phyloP scores from a whole-genome alignment of 2,329 filamentous ascomycete genomes.

The Claviceps spartinae region DNA sequence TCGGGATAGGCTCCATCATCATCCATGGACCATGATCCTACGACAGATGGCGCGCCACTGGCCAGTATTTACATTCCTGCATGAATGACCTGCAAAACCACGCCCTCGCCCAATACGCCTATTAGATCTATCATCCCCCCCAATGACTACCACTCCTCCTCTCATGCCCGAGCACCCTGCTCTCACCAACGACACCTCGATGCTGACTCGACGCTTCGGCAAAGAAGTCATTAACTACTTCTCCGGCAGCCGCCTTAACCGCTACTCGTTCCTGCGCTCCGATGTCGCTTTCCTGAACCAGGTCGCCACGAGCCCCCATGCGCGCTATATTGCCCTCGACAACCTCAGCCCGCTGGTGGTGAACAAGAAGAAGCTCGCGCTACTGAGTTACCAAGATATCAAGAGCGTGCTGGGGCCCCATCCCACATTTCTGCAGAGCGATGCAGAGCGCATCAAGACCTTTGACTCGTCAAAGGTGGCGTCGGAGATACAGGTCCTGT shows the following conservation, averaged over 20 bases:
- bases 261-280: conserved; percentile 61
- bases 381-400: conserved; percentile 56
- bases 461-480: conserved; percentile 65
- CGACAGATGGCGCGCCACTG: no score
- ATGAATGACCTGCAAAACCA: no score
- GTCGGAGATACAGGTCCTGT: conserved; percentile 55
- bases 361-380: conserved; percentile 46
- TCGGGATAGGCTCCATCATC: background rate
- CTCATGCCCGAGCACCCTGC: conserved; percentile 31
- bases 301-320: conserved; percentile 51
- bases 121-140: conserved; percentile 2
- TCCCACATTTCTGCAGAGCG: conserved; percentile 50
- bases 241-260: conserved; percentile 63
- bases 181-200: conserved; percentile 39
- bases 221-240: conserved; percentile 77
- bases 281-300: conserved; percentile 56
- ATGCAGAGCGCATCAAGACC: conserved; percentile 56
- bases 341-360: conserved; percentile 59
- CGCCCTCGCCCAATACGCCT: no score
- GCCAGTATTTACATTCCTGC: no score
- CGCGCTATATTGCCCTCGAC: conserved; percentile 67
- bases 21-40: no score
- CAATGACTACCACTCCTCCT: conserved; percentile 16
- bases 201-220: conserved; percentile 66
- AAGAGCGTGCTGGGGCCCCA: conserved; percentile 55